Evolutionary conservation across 1,139 yeast species (phyloP).

Genomic region (Maudiozyma humilis): DNA sequence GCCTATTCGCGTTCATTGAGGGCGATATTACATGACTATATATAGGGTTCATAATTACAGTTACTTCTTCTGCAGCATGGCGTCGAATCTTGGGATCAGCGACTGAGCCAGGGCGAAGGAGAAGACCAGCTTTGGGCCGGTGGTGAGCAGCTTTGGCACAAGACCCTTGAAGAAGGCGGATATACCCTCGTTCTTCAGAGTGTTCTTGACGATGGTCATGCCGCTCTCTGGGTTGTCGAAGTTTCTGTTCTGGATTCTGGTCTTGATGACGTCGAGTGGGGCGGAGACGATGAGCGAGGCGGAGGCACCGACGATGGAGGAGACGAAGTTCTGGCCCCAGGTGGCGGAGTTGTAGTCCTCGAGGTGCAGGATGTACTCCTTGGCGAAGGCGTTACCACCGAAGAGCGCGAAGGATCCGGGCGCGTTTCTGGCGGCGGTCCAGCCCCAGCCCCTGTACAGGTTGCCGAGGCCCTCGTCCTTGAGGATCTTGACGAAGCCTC

Average conservation of each 20-base stretch:
- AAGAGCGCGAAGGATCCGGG: conserved; percentile 97
- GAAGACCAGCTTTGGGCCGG: conserved; percentile 96
- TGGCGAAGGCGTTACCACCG: conserved; percentile 98
- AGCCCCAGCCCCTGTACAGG: conserved; percentile 97
- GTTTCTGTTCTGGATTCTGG: conserved; percentile 94
- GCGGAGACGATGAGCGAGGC: conserved; percentile 96
- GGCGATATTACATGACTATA: neutral
- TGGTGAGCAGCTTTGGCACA: conserved; percentile 90
- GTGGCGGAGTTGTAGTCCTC: conserved; percentile 84
- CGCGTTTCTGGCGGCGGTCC: conserved; percentile 99
- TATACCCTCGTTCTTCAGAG: conserved; percentile 82
- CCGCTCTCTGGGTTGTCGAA: conserved; percentile 96
- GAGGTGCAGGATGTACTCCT: conserved; percentile 85
- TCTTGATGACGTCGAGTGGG: conserved; percentile 95
- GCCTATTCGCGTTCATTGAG: too few relatives aligned
- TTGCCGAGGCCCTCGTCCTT: conserved; percentile 81
- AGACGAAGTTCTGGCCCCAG: conserved; percentile 88
- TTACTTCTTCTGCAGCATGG: conserved; percentile 35
- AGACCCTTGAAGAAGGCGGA: conserved; percentile 94
- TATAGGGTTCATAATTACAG: neutral
- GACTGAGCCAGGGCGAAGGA: conserved; percentile 95
- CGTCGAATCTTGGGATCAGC: conserved; percentile 91
- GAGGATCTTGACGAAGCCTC: conserved; percentile 83
- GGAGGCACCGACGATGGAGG: conserved; percentile 97
- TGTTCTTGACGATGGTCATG: conserved; percentile 81